Evolutionary conservation across 2,329 filamentous ascomycete species (phyloP), one percentile per base, ranked within the genome.

Genomic region (Chaetomium sp.): DNA sequence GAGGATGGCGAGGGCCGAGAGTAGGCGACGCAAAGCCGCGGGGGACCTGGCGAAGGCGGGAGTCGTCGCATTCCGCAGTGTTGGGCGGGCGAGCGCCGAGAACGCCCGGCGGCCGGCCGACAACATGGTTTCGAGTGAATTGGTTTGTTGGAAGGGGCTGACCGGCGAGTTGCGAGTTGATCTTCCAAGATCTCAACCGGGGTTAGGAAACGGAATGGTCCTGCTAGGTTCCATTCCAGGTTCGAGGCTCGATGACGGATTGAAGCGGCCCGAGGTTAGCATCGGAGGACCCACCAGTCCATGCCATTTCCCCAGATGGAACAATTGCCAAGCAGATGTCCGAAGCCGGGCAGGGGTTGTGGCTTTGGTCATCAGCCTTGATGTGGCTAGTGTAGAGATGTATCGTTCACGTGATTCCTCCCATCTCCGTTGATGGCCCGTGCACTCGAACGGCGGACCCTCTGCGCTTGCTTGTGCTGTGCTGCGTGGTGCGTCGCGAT

Each of bases 1-100:
- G 67, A 99, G 86, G 61, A 99, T 82, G 54, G 94, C 94, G 63
- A 99, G 85, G 42, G 93, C 95, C 58, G 93, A 97, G 65, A 96
- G 84, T 67, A 96, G 82, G 72, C 90, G 86, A 72, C 84, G 83
- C 69, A 90, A 79, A 67, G 85, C 82, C 64, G 86, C 87, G 76
- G 79, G 74, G 76, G 66, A 70, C 51, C 62, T 23, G 54, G 62
- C 45, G 53, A 64, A 57, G 33, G 65, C 19, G 50, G 64, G 60
- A 31, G 53, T 62, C 10, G 63, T 64, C 35, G 66, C 64, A 62
- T 64, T 49, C 13, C 60, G 60, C 25, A 71, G 58, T 16, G 67
- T 61, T 29, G 70, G 70, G 60, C 71, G 70, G 57, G 69, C 61
- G 53, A 72, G 71, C 31, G 79, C 74, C 66, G 73, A 74, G 66